A percentile compares a stretch with the other conserved stretches of the same genome.
Conservation (phyloP, 495 filamentous ascomycete genomes). For the Trichoderma orchidacearum region DNA sequence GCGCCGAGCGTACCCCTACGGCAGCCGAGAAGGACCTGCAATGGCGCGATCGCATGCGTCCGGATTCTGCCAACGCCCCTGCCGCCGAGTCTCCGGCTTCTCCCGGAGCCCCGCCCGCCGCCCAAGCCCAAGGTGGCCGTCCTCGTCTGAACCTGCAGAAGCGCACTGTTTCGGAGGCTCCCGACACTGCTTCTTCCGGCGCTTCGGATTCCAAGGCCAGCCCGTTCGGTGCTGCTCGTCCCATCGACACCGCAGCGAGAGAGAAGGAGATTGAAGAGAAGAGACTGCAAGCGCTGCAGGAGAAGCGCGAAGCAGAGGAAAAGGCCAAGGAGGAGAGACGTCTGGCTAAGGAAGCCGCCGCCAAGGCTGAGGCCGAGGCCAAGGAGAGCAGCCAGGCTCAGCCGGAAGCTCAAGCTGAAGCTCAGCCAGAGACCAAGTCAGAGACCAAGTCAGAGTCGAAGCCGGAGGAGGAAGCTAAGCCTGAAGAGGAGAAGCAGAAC, state of each 20-base stretch:
- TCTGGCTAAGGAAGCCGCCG: slow-evolving; percentile 48
- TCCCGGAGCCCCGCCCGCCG: slow-evolving; percentile 33
- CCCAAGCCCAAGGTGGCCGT: slow-evolving; percentile 42
- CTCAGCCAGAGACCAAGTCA: slow-evolving; percentile 14
- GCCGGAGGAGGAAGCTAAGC: slow-evolving; percentile 8
- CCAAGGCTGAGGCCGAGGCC: slow-evolving; percentile 39
- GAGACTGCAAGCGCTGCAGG: slow-evolving; percentile 52
- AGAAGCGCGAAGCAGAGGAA: slow-evolving; percentile 81
- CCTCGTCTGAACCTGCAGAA: slow-evolving; percentile 77
- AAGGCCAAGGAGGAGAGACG: slow-evolving; percentile 66
- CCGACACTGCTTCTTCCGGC: slow-evolving; percentile 32
- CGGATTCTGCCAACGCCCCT: slow-evolving; percentile 42
- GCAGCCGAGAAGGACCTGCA: slow-evolving; percentile 78
- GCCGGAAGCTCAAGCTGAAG: slow-evolving; percentile 23
- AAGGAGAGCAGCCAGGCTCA: slow-evolving; percentile 19
- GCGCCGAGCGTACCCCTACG: slow-evolving; percentile 58
- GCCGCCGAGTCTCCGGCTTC: slow-evolving; percentile 59
- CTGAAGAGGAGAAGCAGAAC: slow-evolving; percentile 5
- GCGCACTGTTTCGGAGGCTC: slow-evolving; percentile 68
- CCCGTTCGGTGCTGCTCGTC: slow-evolving; percentile 81
- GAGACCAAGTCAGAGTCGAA: slow-evolving; percentile 9
- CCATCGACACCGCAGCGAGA: slow-evolving; percentile 76
- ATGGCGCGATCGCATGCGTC: slow-evolving; percentile 73
- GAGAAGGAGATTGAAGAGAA: slow-evolving; percentile 87
- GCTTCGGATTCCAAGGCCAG: slow-evolving; percentile 61